Evolutionary conservation across 495 filamentous ascomycete genomes (phyloP), one percentile per base, ranked within the genome.

Genomic region (Tetracladium marchalianum): DNA sequence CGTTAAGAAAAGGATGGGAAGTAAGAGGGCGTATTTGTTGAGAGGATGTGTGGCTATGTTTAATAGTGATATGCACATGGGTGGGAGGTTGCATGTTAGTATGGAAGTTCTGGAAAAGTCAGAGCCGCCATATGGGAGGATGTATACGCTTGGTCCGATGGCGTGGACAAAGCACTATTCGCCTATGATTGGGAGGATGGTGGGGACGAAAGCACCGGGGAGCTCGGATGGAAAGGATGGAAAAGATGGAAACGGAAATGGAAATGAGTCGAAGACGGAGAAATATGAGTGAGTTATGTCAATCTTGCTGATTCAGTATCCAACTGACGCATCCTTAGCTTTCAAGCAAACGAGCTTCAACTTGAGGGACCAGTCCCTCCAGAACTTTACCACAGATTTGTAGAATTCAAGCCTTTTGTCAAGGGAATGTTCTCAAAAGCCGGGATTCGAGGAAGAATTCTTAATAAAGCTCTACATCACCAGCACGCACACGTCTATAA

Each of bases 261-360:
- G 63, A 55, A 46, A 70, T 50, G 55, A 72, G 5, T 16, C 36
- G 8, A 52, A 71, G 49, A 68, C 78, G n/a, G 66, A 81, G 46
- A 81, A 75, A 63, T 89, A 90, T 60, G 84, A 89, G 82, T 85
- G 65, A 36, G 78, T 68, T 37, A 0, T 36, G 27, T 31, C 35
- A 18, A 5, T 41, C 18, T 41, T 6, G 12, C 1, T 12, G 12
- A 10, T 24, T 27, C 8, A 16, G 8, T 18, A n/a, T 8, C n/a
- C 5, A 27, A 13, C 36, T 50, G 35, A 33, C 11, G 5, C 17
- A 12, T 27, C 31, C 43, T 51, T 52, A 89, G 84, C 61, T 97
- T 97, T 66, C 87, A 94, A 73, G 87, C 90, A 33, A 92, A 90
- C 60, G 82, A 95, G 51, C 79, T 97, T 38, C 90, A 96, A 51